Base-by-base conservation (phyloP, 257 asterid species). In the Rauvolfia tetraphylla region DNA sequence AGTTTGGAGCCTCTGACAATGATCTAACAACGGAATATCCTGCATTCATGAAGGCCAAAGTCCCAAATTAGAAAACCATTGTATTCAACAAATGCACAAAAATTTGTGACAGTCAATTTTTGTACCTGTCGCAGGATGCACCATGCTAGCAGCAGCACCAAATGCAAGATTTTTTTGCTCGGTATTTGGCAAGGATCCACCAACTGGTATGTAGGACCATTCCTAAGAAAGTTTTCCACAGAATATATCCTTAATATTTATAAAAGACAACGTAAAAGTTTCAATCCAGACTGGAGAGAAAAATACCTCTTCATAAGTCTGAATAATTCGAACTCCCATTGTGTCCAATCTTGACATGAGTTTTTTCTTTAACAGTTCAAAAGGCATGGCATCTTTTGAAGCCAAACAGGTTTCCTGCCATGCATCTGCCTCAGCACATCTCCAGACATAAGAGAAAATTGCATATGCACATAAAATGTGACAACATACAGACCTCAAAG, bases 131-230 rank as follows among this genome's bases (percentile, higher is more conserved):
- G 99, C 98, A 33, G 99, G 99, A 85, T 95, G 99, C 75, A 95
- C 97, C 99, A 95, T 93, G 90, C 99, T 95, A 79, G 99, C 99
- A 83, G 99, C 99, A 83, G 99, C 99, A 67, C 99, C 99, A 80
- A 95, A 95, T 81, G 99, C 99, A 22, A 95, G 97, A 84, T 93
- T 95, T 76, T 88, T 91, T 84, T 95, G 99, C 86, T 88, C 97
- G 1, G 98, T 95, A 82, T 88, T 93, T 33, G 99, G 99, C 83
- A 95, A 87, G 44, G 99, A 95, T 76, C 99, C 99, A 56, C 99
- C 99, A 58, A 95, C 97, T 5, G 99, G 99, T 79, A 95, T 95
- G 75, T 95, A 95, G 75, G 99, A 91, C 99, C 99, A 95, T 77
- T 95, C 99, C 99, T 95, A 78, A 17, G 84, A 66, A 79, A 62